A percentile compares a stretch with the other conserved stretches of the same genome.
These are phyloP conservation scores for Cucurbita pepo DNA, from an alignment of 306 rosid species.

Conservation along the genomic window DNA sequence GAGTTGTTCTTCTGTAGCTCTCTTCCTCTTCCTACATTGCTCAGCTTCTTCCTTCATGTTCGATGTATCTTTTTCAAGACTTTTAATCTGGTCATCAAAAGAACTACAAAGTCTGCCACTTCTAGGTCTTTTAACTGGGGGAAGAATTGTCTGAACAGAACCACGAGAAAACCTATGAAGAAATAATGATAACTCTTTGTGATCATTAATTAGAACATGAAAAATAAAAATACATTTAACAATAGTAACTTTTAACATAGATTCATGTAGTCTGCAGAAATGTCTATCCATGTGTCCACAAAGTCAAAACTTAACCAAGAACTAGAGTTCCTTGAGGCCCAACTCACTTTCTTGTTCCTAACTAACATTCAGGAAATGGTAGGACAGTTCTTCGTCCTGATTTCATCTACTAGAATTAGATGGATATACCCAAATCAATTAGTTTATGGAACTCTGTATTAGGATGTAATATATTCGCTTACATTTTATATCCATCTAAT, in stretches of 20 bases:
- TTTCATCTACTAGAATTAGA: not conserved
- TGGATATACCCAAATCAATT: too few relatives aligned
- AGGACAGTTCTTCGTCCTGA: not conserved
- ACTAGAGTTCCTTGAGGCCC: not conserved
- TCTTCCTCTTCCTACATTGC: constrained; percentile 30
- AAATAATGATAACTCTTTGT: not conserved
- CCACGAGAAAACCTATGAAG: constrained; percentile 63
- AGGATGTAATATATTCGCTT: constrained; percentile 12
- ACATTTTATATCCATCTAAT: constrained; percentile 54
- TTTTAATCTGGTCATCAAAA: constrained; percentile 36
- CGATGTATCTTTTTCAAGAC: constrained; percentile 22
- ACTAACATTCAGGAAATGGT: not conserved
- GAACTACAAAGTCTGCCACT: constrained; percentile 58
- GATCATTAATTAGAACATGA: not conserved
- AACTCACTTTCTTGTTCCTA: not conserved
- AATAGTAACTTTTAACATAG: not conserved
- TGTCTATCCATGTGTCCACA: not conserved
- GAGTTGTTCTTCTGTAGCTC: constrained; percentile 47
- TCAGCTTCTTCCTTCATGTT: constrained; percentile 22
- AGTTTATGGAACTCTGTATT: not conserved
- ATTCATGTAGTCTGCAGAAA: not conserved
- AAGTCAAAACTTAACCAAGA: not conserved
- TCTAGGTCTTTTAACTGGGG: constrained; percentile 25
- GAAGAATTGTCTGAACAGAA: constrained; percentile 60
- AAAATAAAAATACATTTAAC: not conserved